Conservation (phyloP, 352 stramenopile species). For the Globisporangium canariense region DNA sequence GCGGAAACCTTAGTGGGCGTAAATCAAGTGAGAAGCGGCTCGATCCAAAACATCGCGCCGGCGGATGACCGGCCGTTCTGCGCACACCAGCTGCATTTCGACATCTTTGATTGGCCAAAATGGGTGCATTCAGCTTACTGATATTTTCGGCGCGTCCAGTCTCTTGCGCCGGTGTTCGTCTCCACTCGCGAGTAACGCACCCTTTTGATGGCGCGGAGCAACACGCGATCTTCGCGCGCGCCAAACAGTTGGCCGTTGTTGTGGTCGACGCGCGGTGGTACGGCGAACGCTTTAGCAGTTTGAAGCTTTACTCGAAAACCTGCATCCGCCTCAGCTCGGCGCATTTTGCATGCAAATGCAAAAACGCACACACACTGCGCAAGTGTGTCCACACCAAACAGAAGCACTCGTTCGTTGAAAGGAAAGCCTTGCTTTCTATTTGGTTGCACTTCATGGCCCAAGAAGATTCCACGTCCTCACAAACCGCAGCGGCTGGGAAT, state of each 20-base stretch:
- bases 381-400: no score
- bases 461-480: no score
- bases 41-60: neutral
- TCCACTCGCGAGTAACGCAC: neutral
- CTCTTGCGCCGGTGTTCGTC: slow-evolving; percentile 1
- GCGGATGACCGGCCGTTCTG: neutral
- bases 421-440: no score
- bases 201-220: neutral
- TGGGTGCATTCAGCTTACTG: neutral
- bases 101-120: neutral
- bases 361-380: neutral
- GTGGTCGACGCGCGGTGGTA: slow-evolving; percentile 8
- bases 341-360: neutral
- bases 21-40: slow-evolving; percentile 3
- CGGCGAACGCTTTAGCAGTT: neutral
- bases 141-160: neutral
- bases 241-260: neutral
- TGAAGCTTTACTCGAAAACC: neutral
- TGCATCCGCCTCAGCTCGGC: neutral
- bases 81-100: neutral
- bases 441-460: no score
- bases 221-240: neutral
- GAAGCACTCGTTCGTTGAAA: no score
- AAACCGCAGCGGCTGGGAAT: no score
- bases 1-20: slow-evolving; percentile 8